Conservation (phyloP, 2,329 filamentous ascomycete genomes). For the Plectosphaerella cucumerina region DNA sequence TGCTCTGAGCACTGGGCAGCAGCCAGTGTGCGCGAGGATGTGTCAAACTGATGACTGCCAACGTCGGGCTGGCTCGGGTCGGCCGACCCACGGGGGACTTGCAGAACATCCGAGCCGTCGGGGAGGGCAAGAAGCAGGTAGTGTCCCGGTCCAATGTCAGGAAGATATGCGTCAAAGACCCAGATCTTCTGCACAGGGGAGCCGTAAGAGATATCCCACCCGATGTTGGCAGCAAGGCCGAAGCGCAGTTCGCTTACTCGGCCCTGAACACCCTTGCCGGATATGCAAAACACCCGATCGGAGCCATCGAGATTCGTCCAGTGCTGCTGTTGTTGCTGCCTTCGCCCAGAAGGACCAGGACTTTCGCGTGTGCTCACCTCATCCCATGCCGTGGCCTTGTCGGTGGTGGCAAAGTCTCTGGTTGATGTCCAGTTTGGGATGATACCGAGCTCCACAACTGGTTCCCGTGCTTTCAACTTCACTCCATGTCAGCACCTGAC, state of each 20-base stretch:
- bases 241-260: slow-evolving; percentile 64
- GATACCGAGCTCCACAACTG: slow-evolving; percentile 28
- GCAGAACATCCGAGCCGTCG: slow-evolving; percentile 41
- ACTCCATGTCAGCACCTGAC: neutral
- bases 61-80: slow-evolving; percentile 38
- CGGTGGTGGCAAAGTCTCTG: slow-evolving; percentile 50
- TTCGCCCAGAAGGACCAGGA: neutral
- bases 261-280: slow-evolving; percentile 58
- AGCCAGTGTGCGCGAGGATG: slow-evolving; percentile 47
- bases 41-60: slow-evolving; percentile 43
- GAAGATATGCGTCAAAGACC: slow-evolving; percentile 35
- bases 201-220: slow-evolving; percentile 48
- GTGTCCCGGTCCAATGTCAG: slow-evolving; percentile 21
- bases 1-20: slow-evolving; percentile 30
- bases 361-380: slow-evolving; percentile 1
- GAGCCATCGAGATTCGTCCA: slow-evolving; percentile 5
- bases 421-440: slow-evolving; percentile 62
- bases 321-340: slow-evolving; percentile 7
- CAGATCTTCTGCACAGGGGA: slow-evolving; percentile 48
- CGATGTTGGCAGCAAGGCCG: slow-evolving; percentile 66
- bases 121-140: slow-evolving; percentile 45
- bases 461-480: slow-evolving; percentile 12
- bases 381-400: slow-evolving; percentile 26
- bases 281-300: slow-evolving; percentile 62
- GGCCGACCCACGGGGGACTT: slow-evolving; percentile 43